phyloP scores from a whole-genome alignment of 805 yeast species.

The Kazachstania africana region DNA sequence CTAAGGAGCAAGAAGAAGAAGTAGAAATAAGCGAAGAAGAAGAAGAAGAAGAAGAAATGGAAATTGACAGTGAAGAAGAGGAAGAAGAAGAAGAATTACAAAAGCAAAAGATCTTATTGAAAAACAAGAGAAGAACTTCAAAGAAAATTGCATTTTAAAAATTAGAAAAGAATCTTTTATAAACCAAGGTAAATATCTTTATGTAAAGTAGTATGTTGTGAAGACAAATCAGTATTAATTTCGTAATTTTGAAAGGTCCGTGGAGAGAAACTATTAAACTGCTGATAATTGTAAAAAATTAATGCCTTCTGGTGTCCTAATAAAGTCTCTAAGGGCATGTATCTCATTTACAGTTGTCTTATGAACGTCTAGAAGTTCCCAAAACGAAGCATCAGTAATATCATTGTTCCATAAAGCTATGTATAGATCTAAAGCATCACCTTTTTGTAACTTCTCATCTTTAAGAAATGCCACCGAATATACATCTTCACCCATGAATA shows the following conservation, averaged over 20 bases:
- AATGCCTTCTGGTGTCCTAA: not conserved
- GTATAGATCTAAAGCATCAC: slow-evolving; percentile 10
- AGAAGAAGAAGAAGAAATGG: slow-evolving; percentile 35
- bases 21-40: slow-evolving; percentile 35
- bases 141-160: slow-evolving; percentile 30
- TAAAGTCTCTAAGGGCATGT: slow-evolving; percentile 5
- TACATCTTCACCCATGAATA: slow-evolving; percentile 3
- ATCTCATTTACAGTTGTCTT: slow-evolving; percentile 6
- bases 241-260: not conserved
- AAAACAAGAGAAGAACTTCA: slow-evolving; percentile 34
- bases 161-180: too few relatives aligned
- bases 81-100: slow-evolving; percentile 37
- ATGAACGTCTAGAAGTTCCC: slow-evolving; percentile 10
- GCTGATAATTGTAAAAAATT: too few relatives aligned
- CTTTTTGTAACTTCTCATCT: slow-evolving; percentile 3
- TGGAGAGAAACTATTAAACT: not conserved
- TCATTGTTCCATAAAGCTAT: slow-evolving; percentile 6
- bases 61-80: slow-evolving; percentile 40
- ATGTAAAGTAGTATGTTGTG: too few relatives aligned
- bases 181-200: too few relatives aligned
- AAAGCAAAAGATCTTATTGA: slow-evolving; percentile 50
- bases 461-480: not conserved
- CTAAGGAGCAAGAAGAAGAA: slow-evolving; percentile 48
- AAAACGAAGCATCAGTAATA: too few relatives aligned
- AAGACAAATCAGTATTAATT: too few relatives aligned